A percentile compares a stretch with the other conserved stretches of the same genome.
These are phyloP conservation scores for Centaurea solstitialis DNA, from an alignment of 129 eudicot genomes.

Conservation along the genomic window DNA sequence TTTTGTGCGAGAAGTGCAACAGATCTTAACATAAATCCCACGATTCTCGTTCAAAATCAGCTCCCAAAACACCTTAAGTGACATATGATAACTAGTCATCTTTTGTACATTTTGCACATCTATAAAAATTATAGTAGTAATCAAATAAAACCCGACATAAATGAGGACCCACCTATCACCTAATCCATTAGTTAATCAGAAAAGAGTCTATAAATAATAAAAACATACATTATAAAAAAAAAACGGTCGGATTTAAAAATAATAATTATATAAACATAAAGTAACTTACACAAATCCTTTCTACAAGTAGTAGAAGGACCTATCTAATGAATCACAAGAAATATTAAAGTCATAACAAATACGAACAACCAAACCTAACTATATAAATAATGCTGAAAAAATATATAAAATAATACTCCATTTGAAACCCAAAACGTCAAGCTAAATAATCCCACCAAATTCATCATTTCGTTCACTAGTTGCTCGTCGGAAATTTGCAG, in stretches of 20 bases:
- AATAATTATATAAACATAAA: neutral
- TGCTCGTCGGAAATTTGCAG: conserved; percentile 75
- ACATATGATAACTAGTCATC: neutral
- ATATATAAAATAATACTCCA: conserved; percentile 4
- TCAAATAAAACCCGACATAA: neutral
- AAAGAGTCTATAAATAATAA: neutral
- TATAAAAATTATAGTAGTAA: neutral
- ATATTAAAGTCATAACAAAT: conserved; percentile 25
- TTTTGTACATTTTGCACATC: neutral
- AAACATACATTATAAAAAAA: neutral
- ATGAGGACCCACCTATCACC: neutral
- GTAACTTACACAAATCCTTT: conserved; percentile 17
- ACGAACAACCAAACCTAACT: conserved; percentile 33
- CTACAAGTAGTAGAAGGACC: conserved; percentile 9
- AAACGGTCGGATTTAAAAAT: neutral
- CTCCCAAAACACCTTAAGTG: neutral
- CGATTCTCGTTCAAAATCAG: neutral
- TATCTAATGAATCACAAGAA: neutral
- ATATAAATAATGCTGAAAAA: neutral
- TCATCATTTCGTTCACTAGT: conserved; percentile 30
- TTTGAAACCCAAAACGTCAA: neutral
- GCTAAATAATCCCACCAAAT: conserved; percentile 23
- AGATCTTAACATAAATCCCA: neutral
- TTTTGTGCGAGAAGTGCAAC: too few species aligned
- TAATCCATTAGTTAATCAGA: neutral